Percentiles rank a stretch among this genome's conserved stretches.
phyloP scores from a whole-genome alignment of 805 yeast species.

The Zygosaccharomyces lentus region DNA sequence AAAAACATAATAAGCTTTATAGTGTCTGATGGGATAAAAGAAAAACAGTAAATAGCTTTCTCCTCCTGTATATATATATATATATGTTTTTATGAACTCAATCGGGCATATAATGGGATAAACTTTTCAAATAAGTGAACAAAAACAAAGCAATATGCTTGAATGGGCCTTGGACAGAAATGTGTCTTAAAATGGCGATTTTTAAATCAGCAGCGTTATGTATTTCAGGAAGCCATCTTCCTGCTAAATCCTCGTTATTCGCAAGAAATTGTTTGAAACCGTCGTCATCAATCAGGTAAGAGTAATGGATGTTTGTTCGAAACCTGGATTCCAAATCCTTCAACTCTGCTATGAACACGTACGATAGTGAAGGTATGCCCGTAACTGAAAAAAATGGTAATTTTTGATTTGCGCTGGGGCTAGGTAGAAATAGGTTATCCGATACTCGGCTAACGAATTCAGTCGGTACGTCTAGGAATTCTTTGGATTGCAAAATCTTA shows the following conservation, averaged over 20 bases:
- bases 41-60: not conserved
- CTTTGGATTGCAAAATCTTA: constrained; percentile 17
- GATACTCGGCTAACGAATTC: constrained; percentile 18
- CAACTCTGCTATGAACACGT: constrained; percentile 11
- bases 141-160: constrained; percentile 47
- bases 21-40: constrained; percentile 10
- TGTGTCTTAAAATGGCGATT: constrained; percentile 40
- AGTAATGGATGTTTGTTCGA: constrained; percentile 6
- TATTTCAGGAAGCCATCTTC: constrained; percentile 16
- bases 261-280: constrained; percentile 19
- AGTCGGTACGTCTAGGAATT: constrained; percentile 23
- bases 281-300: constrained; percentile 20
- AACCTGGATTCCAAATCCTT: constrained; percentile 12
- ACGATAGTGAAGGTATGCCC: constrained; percentile 27
- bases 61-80: constrained; percentile 1
- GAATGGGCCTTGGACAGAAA: constrained; percentile 40
- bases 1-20: constrained; percentile 46
- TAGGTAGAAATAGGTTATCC: constrained; percentile 16
- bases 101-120: constrained; percentile 29
- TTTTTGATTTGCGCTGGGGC: constrained; percentile 11
- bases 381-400: constrained; percentile 23
- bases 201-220: constrained; percentile 43
- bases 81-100: no score
- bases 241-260: not conserved
- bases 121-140: constrained; percentile 50